These are phyloP conservation scores for Venturia carpophila DNA, from an alignment of 2,329 filamentous ascomycete species.

Conservation along the genomic window DNA sequence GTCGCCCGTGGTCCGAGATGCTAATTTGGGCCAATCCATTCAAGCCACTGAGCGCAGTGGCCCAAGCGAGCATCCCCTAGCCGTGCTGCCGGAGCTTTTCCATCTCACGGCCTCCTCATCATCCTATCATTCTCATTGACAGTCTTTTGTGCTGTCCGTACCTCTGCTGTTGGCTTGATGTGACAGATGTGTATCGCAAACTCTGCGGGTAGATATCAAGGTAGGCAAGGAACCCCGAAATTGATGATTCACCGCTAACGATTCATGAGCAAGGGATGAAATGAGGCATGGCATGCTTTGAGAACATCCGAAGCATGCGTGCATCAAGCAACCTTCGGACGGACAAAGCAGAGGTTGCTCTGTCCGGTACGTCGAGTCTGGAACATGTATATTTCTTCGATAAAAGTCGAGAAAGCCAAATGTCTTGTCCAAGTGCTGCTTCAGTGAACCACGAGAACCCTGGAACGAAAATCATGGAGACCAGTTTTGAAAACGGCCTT, in stretches of 20 bases:
- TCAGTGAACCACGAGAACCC: not conserved
- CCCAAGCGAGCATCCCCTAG: constrained; percentile 1
- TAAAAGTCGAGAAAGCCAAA: not conserved
- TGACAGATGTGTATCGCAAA: constrained; percentile 6
- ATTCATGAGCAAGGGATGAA: not conserved
- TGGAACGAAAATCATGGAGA: not conserved
- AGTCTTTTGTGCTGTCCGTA: not conserved
- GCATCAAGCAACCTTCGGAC: not conserved
- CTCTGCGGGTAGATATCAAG: not conserved
- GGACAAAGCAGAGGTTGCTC: not conserved
- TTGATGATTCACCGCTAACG: not conserved
- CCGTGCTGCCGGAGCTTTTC: not conserved
- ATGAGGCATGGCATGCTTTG: not conserved
- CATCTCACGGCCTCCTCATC: not conserved
- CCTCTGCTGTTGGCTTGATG: not conserved
- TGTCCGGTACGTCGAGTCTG: not conserved
- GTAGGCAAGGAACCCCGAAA: not conserved
- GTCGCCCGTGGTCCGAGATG: not conserved
- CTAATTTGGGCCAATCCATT: not conserved
- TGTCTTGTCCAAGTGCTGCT: not conserved
- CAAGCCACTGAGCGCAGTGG: not conserved
- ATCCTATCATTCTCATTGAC: not conserved
- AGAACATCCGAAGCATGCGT: not conserved
- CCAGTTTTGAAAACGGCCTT: not conserved
- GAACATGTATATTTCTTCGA: not conserved